phyloP scores from a whole-genome alignment of 1,139 yeast species.

The Lodderomyces elongisporus region DNA sequence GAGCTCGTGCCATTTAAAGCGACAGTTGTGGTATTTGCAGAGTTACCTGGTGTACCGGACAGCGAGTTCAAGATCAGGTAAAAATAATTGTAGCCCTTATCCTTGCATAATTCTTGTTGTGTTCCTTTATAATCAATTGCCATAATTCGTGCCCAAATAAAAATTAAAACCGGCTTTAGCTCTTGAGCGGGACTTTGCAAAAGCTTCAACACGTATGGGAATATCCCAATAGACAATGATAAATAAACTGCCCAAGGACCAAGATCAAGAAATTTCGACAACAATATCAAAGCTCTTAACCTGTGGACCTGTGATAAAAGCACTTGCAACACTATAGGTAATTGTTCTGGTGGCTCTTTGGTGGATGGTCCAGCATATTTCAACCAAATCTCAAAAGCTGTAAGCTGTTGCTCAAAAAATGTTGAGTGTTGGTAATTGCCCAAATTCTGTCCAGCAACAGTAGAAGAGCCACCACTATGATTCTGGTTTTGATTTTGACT shows the following conservation, averaged over 20 bases:
- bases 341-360: constrained; percentile 87
- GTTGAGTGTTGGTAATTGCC: constrained; percentile 76
- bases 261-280: constrained; percentile 81
- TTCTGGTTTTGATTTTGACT: too few relatives aligned
- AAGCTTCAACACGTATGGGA: constrained; percentile 87
- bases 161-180: constrained; percentile 86
- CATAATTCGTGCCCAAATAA: constrained; percentile 97
- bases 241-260: constrained; percentile 98
- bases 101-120: constrained; percentile 88
- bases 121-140: constrained; percentile 89
- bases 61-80: constrained; percentile 57
- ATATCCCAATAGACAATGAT: constrained; percentile 89
- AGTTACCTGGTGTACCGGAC: constrained; percentile 16
- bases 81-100: constrained; percentile 86
- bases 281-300: constrained; percentile 75
- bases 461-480: not conserved
- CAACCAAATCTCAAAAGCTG: constrained; percentile 95
- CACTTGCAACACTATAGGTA: constrained; percentile 91
- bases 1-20: not conserved
- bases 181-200: constrained; percentile 95
- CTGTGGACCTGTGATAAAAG: constrained; percentile 91
- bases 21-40: too few relatives aligned
- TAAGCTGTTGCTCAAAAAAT: constrained; percentile 90
- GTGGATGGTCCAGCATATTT: constrained; percentile 79
- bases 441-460: constrained; percentile 21